Conservation (phyloP, 2,329 filamentous ascomycete species). For the Aspergillus unguis region DNA sequence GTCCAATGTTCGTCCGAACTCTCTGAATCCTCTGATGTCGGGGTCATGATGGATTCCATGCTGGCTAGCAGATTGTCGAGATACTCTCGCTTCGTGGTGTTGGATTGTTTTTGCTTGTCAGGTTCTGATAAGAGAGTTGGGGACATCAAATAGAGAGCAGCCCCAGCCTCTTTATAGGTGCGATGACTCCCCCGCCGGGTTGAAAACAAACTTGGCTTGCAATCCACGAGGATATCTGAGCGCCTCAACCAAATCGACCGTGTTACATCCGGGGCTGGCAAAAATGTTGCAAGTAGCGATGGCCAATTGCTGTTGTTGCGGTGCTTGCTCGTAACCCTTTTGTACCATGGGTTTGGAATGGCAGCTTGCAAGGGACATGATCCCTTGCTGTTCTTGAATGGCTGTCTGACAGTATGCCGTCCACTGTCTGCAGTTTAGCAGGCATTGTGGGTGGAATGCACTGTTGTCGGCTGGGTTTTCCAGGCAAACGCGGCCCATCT, state of each 20-base stretch:
- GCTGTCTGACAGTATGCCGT: no score
- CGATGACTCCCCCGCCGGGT: background rate
- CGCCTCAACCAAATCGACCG: background rate
- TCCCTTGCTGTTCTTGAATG: background rate
- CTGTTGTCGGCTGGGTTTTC: no score
- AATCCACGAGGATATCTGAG: background rate
- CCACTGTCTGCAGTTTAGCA: no score
- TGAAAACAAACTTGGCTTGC: background rate
- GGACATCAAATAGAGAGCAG: background rate
- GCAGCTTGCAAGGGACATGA: background rate
- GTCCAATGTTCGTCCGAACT: background rate
- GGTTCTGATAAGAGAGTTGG: background rate
- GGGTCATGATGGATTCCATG: slow-evolving; percentile 1
- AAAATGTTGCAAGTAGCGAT: background rate
- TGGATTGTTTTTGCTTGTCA: background rate
- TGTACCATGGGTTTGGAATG: background rate
- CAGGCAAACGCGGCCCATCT: no score
- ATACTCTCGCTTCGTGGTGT: background rate
- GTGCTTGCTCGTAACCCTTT: background rate
- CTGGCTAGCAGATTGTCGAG: background rate
- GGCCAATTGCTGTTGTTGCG: background rate
- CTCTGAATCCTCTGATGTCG: slow-evolving; percentile 1
- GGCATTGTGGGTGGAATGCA: no score
- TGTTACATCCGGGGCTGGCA: background rate
- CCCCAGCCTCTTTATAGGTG: background rate